Percentiles rank a stretch among this genome's conserved stretches.
Conservation (phyloP, 2,329 filamentous ascomycete genomes). For the Cladosporium oxysporum region DNA sequence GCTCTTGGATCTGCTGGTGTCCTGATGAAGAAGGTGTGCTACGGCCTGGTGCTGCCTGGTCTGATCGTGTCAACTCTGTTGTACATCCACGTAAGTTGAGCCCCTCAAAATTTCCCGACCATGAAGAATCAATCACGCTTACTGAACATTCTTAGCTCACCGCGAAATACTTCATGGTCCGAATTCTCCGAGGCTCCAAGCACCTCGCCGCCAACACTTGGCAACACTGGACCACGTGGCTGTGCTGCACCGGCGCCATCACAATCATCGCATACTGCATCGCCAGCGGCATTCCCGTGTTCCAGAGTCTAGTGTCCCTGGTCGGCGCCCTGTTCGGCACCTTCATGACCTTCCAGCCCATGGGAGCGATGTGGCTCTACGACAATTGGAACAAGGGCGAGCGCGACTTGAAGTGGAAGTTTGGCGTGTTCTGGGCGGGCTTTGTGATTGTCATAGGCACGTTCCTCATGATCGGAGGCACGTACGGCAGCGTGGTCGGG, state of each 20-base stretch:
- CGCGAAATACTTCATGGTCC: slow-evolving; percentile 57
- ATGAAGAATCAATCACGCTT: not conserved
- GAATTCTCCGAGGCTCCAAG: slow-evolving; percentile 51
- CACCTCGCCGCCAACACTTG: slow-evolving; percentile 53
- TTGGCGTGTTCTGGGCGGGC: slow-evolving; percentile 41
- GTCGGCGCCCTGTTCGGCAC: slow-evolving; percentile 52
- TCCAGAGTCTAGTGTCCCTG: slow-evolving; percentile 53
- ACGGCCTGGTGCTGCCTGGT: slow-evolving; percentile 59
- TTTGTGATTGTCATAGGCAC: slow-evolving; percentile 45
- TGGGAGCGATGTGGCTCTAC: slow-evolving; percentile 49
- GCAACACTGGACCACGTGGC: slow-evolving; percentile 54
- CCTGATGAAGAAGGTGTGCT: slow-evolving; percentile 61
- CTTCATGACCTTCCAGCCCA: slow-evolving; percentile 47
- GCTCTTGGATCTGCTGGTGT: slow-evolving; percentile 61
- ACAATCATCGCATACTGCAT: slow-evolving; percentile 50
- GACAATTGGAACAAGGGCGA: slow-evolving; percentile 44
- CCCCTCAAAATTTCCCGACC: not conserved
- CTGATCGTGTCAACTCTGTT: slow-evolving; percentile 50
- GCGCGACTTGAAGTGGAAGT: slow-evolving; percentile 38
- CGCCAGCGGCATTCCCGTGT: slow-evolving; percentile 53
- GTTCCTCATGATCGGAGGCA: slow-evolving; percentile 51
- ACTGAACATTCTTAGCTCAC: slow-evolving; percentile 33
- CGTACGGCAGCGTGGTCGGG: slow-evolving; percentile 44
- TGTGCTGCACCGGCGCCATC: slow-evolving; percentile 46
- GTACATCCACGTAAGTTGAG: slow-evolving; percentile 21